Conservation (phyloP, 1,284 basidiomycete species). For the Pterulicium gracile region DNA sequence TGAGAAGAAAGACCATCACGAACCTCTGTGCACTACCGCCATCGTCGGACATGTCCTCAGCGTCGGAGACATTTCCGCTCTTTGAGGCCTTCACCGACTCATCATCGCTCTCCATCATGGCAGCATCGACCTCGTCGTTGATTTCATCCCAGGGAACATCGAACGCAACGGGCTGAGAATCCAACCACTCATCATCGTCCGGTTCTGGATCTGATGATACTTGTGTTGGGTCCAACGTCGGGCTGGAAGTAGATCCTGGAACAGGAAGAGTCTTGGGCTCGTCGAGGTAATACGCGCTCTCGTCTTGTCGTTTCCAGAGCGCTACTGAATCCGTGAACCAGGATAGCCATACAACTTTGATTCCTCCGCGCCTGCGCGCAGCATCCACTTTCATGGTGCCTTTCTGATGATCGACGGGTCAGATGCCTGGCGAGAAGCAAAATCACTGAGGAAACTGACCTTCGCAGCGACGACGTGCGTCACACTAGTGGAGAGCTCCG, state of each 20-base stretch:
- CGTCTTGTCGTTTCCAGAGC: slow-evolving; percentile 69
- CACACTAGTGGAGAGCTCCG: slow-evolving; percentile 52
- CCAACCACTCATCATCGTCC: slow-evolving; percentile 50
- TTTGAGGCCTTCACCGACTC: slow-evolving; percentile 19
- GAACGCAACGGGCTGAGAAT: slow-evolving; percentile 8
- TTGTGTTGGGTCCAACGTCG: slow-evolving; percentile 38
- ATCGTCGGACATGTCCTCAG: slow-evolving; percentile 18
- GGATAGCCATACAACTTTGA: slow-evolving; percentile 76
- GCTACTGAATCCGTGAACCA: slow-evolving; percentile 88
- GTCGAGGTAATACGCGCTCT: slow-evolving; percentile 61
- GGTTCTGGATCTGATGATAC: slow-evolving; percentile 59
- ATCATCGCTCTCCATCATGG: slow-evolving; percentile 72
- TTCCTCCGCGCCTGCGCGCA: slow-evolving; percentile 56
- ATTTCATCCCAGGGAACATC: slow-evolving; percentile 67
- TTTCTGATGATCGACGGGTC: too few relatives aligned
- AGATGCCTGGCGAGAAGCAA: too few relatives aligned
- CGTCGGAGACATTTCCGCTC: slow-evolving; percentile 21
- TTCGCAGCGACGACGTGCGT: slow-evolving; percentile 92
- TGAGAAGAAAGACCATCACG: too few relatives aligned
- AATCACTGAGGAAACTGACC: too few relatives aligned
- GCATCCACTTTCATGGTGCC: slow-evolving; percentile 87
- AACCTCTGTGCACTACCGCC: slow-evolving; percentile 11
- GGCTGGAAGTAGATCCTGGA: slow-evolving; percentile 29
- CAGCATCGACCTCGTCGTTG: slow-evolving; percentile 81
- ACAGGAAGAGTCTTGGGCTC: slow-evolving; percentile 21